phyloP scores from a whole-genome alignment of 768 basidiomycete species.

The Baorangia bicolor region DNA sequence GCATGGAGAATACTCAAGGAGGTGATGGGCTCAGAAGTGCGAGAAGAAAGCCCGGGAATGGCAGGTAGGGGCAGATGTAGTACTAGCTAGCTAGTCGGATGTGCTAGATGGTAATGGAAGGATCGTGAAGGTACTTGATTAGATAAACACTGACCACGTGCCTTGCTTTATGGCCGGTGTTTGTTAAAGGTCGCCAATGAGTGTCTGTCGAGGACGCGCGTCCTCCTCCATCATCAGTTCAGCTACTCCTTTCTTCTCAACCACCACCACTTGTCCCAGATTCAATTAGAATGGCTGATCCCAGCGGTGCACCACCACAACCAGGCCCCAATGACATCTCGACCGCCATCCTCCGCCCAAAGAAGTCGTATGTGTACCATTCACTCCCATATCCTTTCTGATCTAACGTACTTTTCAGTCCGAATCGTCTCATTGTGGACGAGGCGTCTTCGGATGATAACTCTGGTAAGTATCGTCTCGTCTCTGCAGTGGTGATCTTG shows the following conservation, averaged over 20 bases:
- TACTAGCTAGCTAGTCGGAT: background rate
- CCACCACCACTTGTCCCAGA: constrained; percentile 10
- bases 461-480: constrained; percentile 59
- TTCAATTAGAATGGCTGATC: constrained; percentile 59
- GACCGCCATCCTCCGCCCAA: constrained; percentile 92
- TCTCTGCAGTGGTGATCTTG: constrained; percentile 11
- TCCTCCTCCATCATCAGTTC: constrained; percentile 16
- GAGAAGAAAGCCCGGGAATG: constrained; percentile 6
- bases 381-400: constrained; percentile 5
- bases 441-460: constrained; percentile 95
- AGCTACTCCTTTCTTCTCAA: constrained; percentile 11
- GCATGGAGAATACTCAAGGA: constrained; percentile 35
- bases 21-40: constrained; percentile 19
- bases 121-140: constrained; percentile 13
- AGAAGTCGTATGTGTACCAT: constrained; percentile 85
- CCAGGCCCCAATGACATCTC: constrained; percentile 89
- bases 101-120: constrained; percentile 11
- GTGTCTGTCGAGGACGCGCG: constrained; percentile 28
- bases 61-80: background rate
- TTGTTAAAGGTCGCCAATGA: background rate
- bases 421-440: constrained; percentile 97
- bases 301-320: constrained; percentile 78
- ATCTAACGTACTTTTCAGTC: constrained; percentile 49
- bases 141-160: constrained; percentile 13
- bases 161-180: constrained; percentile 12